These are phyloP conservation scores for Prototheca wickerhamii DNA, from an alignment of 163 green algal genomes.

Conservation along the genomic window DNA sequence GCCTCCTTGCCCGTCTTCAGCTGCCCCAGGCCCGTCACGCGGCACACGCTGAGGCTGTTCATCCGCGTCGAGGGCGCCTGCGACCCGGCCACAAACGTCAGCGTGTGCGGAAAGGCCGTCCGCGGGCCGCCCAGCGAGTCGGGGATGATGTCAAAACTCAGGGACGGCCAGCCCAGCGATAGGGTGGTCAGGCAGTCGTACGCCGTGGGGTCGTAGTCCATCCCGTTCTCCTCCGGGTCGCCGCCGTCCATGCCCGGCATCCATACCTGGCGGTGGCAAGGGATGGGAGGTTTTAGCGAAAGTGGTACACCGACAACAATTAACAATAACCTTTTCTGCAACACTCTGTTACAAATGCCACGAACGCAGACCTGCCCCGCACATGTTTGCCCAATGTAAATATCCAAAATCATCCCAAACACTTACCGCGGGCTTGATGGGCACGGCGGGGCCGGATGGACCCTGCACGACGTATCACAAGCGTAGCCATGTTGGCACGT, in stretches of 20 bases:
- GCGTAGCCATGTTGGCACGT: not conserved
- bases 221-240: slow-evolving; percentile 71
- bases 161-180: slow-evolving; percentile 80
- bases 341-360: no score
- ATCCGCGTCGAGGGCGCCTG: slow-evolving; percentile 50
- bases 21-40: slow-evolving; percentile 49
- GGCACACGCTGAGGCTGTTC: slow-evolving; percentile 79
- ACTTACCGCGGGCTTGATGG: not conserved
- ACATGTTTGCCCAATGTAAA: not conserved
- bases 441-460: not conserved
- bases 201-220: slow-evolving; percentile 90
- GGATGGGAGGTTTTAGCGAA: not conserved
- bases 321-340: no score
- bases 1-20: slow-evolving; percentile 7
- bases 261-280: slow-evolving; percentile 36
- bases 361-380: not conserved
- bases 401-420: not conserved
- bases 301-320: not conserved
- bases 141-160: slow-evolving; percentile 80
- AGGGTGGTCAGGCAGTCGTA: slow-evolving; percentile 92
- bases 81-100: slow-evolving; percentile 79
- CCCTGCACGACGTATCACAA: not conserved
- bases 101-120: slow-evolving; percentile 76
- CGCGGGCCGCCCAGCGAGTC: slow-evolving; percentile 73
- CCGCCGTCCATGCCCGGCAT: slow-evolving; percentile 61